Percentiles rank a stretch among this genome's conserved stretches.
These are phyloP conservation scores for Cyberlindnera bimundalis DNA, from an alignment of 805 yeast species.

Conservation along the genomic window DNA sequence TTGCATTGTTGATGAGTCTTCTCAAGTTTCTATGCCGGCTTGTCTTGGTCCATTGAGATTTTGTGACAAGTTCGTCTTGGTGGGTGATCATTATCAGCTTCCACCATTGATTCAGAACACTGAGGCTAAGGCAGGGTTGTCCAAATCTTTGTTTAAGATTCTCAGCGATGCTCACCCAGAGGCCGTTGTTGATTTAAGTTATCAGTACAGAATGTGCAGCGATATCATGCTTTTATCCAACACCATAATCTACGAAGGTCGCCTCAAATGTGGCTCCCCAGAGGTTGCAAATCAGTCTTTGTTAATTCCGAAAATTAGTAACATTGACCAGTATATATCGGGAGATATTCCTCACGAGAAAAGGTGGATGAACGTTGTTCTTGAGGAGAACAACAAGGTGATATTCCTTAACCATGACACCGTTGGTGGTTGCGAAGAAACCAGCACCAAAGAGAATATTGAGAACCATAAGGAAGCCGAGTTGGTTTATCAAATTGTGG, in stretches of 20 bases:
- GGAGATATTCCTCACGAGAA: constrained; percentile 1
- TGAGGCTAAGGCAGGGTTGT: constrained; percentile 59
- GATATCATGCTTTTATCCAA: constrained; percentile 87
- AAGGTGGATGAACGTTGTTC: constrained; percentile 55
- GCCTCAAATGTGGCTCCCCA: constrained; percentile 70
- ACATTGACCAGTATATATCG: constrained; percentile 7
- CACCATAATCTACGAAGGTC: constrained; percentile 68
- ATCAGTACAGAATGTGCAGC: constrained; percentile 89
- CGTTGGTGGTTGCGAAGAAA: constrained; percentile 52
- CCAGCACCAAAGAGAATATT: constrained; percentile 57
- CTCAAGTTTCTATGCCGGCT: constrained; percentile 89
- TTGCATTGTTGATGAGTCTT: constrained; percentile 95
- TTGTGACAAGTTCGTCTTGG: constrained; percentile 77
- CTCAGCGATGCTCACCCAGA: constrained; percentile 72
- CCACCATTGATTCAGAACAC: constrained; percentile 81
- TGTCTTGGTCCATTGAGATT: constrained; percentile 83
- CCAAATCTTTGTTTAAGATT: constrained; percentile 70
- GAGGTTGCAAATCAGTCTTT: constrained; percentile 59
- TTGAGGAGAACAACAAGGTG: constrained; percentile 58
- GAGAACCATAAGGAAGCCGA: constrained; percentile 73
- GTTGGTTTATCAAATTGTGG: constrained; percentile 59
- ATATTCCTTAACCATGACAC: constrained; percentile 77
- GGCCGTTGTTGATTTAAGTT: constrained; percentile 69
- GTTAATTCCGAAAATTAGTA: constrained; percentile 39
- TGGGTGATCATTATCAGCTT: constrained; percentile 94